A percentile compares a stretch with the other conserved stretches of the same genome.
Evolutionary conservation across 1,139 yeast species (phyloP).

Genomic region (Diutina mesorugosa): DNA sequence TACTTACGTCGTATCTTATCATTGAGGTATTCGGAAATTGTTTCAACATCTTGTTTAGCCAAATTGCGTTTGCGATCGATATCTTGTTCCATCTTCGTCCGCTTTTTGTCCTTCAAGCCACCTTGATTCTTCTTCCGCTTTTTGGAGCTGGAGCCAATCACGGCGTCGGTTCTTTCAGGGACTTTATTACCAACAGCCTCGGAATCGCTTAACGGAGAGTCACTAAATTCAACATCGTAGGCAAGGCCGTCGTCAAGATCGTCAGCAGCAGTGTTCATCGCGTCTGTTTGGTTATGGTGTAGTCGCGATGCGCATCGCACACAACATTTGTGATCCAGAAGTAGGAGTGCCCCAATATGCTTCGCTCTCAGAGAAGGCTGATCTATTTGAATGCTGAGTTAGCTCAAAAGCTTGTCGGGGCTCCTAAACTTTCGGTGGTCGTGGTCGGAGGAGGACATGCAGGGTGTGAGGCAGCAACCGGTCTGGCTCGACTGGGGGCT

Average conservation of each 20-base stretch:
- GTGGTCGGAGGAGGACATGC: conserved; percentile 99
- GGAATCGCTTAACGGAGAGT: conserved; percentile 7
- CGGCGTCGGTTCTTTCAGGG: neutral
- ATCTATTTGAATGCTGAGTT: neutral
- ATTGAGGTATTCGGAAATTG: conserved; percentile 49
- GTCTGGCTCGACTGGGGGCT: conserved; percentile 76
- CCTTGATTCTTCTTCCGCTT: conserved; percentile 19
- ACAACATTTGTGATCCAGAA: neutral
- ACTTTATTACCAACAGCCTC: conserved; percentile 5
- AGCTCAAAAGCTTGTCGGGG: neutral
- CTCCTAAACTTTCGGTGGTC: conserved; percentile 44
- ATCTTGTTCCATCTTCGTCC: conserved; percentile 46
- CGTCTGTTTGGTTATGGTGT: neutral
- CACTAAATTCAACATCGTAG: conserved; percentile 31
- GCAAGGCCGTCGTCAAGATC: conserved; percentile 61
- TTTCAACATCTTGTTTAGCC: conserved; percentile 33
- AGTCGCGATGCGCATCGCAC: neutral
- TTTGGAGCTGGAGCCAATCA: conserved; percentile 4
- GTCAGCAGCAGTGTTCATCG: conserved; percentile 20
- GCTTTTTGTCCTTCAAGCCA: conserved; percentile 39
- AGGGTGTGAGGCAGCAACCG: conserved; percentile 96
- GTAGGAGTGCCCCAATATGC: neutral
- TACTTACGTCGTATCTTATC: conserved; percentile 35
- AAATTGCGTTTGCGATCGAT: conserved; percentile 35
- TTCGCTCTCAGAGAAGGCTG: neutral